These are phyloP conservation scores for Epichloe hybrida DNA, from an alignment of 2,329 filamentous ascomycete species.

Conservation along the genomic window DNA sequence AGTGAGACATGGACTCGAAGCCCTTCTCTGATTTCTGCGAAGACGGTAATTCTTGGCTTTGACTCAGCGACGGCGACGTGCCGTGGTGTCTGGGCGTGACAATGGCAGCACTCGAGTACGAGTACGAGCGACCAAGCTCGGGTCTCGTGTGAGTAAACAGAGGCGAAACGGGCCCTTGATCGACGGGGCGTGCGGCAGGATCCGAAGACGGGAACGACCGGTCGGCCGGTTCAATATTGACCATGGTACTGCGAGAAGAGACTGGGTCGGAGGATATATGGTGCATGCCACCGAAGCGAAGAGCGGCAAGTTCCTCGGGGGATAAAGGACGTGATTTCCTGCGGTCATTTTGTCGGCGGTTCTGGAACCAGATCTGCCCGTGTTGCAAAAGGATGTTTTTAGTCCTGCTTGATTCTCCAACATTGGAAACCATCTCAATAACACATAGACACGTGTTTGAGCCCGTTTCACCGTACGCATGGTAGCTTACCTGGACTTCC, in stretches of 20 bases:
- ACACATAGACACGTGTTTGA: neutral
- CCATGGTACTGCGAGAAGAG: constrained; percentile 14
- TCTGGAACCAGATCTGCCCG: constrained; percentile 93
- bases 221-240: constrained; percentile 12
- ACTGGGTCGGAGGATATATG: constrained; percentile 34
- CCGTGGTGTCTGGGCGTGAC: constrained; percentile 12
- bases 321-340: constrained; percentile 76
- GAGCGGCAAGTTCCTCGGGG: constrained; percentile 55
- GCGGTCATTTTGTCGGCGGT: constrained; percentile 82
- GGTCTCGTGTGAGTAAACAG: constrained; percentile 5
- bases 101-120: constrained; percentile 11
- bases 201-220: constrained; percentile 16
- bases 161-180: constrained; percentile 14
- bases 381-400: neutral
- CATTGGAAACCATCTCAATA: neutral
- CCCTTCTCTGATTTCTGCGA: constrained; percentile 16
- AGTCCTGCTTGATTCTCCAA: neutral
- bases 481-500: constrained; percentile 70
- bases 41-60: constrained; percentile 14
- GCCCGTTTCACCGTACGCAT: neutral
- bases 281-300: constrained; percentile 41
- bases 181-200: constrained; percentile 12
- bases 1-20: constrained; percentile 21
- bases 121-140: constrained; percentile 4
- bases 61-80: constrained; percentile 10